phyloP scores from a whole-genome alignment of 1,139 yeast genomes.

The Taphrina pruni region DNA sequence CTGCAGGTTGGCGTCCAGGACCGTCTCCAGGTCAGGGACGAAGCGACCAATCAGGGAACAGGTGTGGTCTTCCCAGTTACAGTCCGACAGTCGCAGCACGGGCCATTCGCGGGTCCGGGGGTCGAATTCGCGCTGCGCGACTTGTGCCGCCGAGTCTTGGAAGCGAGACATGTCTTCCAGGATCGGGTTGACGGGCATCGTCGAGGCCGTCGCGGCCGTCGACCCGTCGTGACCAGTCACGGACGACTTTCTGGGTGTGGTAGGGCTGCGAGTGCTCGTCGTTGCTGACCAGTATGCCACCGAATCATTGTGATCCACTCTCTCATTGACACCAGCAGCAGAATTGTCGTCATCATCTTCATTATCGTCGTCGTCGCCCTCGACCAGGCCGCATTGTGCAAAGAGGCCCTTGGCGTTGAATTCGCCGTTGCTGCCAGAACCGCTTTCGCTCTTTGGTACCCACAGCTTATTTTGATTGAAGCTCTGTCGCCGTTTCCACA shows the following conservation, averaged over 20 bases:
- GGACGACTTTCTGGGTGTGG: constrained; percentile 3
- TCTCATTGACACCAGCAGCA: not conserved
- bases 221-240: not conserved
- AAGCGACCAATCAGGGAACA: constrained; percentile 40
- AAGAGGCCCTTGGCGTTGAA: constrained; percentile 5
- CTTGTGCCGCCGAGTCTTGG: constrained; percentile 1
- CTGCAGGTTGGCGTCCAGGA: constrained; percentile 29
- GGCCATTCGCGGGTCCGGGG: constrained; percentile 7
- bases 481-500: constrained; percentile 35
- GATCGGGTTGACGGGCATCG: constrained; percentile 35
- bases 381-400: constrained; percentile 31
- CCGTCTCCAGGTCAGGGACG: constrained; percentile 29
- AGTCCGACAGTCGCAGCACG: constrained; percentile 39
- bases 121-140: constrained; percentile 24
- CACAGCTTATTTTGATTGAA: constrained; percentile 16
- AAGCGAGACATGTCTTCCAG: constrained; percentile 40
- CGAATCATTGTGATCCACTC: not conserved
- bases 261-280: not conserved
- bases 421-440: not conserved
- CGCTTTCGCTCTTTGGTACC: constrained; percentile 4
- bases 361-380: constrained; percentile 11
- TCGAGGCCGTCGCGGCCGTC: constrained; percentile 14
- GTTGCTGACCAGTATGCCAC: constrained; percentile 16
- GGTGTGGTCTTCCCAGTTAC: constrained; percentile 41
- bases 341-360: not conserved